phyloP scores from a whole-genome alignment of 768 basidiomycete species.

The Amyloporia xantha region DNA sequence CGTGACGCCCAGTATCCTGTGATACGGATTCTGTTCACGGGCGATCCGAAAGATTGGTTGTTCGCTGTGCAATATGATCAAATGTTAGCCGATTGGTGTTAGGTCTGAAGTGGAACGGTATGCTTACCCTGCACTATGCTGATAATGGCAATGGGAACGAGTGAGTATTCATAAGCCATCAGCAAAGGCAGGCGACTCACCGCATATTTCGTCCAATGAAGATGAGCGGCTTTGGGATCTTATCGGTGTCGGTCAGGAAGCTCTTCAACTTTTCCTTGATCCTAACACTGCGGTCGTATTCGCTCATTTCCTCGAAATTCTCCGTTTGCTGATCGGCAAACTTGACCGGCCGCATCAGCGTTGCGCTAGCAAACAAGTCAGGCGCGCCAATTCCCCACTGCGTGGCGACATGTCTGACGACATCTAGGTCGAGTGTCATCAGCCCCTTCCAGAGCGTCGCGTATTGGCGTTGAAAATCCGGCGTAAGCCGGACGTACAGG shows the following conservation, averaged over 20 bases:
- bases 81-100: not conserved
- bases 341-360: conserved; percentile 57
- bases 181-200: conserved; percentile 20
- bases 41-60: conserved; percentile 78
- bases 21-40: conserved; percentile 87
- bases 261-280: conserved; percentile 64
- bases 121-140: conserved; percentile 33
- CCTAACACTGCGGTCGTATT: conserved; percentile 61
- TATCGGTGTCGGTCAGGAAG: conserved; percentile 69
- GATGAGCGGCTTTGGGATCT: conserved; percentile 70
- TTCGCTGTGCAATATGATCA: too few relatives aligned
- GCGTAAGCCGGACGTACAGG: conserved; percentile 68
- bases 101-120: not conserved
- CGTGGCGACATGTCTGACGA: conserved; percentile 43
- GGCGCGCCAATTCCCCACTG: conserved; percentile 68
- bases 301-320: conserved; percentile 32
- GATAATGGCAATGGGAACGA: not conserved
- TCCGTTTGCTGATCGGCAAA: conserved; percentile 21
- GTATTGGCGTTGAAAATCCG: conserved; percentile 69
- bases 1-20: conserved; percentile 78
- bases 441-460: conserved; percentile 70
- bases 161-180: not conserved
- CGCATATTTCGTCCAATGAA: conserved; percentile 78
- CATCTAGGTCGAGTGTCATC: conserved; percentile 46
- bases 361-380: conserved; percentile 68